Base-by-base conservation (phyloP, 2,329 filamentous ascomycete genomes). In the Chlorencoelia australis region DNA sequence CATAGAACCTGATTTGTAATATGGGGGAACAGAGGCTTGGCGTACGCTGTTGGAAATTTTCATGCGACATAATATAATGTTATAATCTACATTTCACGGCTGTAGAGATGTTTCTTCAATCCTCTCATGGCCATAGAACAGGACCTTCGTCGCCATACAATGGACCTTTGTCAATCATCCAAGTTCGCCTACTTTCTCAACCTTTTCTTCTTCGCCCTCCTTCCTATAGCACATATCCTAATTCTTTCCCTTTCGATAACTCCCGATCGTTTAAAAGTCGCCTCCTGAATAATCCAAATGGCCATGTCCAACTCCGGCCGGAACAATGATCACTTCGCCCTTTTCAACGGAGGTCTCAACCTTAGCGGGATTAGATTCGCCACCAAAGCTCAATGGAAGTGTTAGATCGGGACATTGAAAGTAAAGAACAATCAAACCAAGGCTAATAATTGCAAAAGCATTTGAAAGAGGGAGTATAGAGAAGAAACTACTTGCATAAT, bases 191-290 rank as follows among this genome's bases (percentile, higher is more conserved):
- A 79, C 78, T 5, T 46, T 53, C 39, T 65, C 55, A 5, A 69
- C 55, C 48, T 70, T 71, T 5, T 56, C 54, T 50, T 72, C 68
- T 51, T 81, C 78, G 0, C 64, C 71, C 24, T 62, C 49, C 34
- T 62, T 63, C 1, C 78, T 79, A 60, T 82, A 81, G 47, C 78
- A 82, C 79, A 84, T 82, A 55, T 83, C 77, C 76, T 76, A 84
- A 13, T 56, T 45, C 37, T 62, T 65, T 11, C 60, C 60, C 17
- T 45, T 59, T 0, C 75, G 78, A 62, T 84, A 82, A 31, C 66
- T 68, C 1, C 79, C 79, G 0, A 83, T 69, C 77, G 82, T 81
- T 51, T 71, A 59, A 52, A 83, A 82, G 2, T 59, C 64, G 2
- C 65, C 63, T 13, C 62, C 29, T 41, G 67, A 35, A 51, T 82